Conservation (phyloP, 768 basidiomycete genomes). For the Xanthoconium stramineum region DNA sequence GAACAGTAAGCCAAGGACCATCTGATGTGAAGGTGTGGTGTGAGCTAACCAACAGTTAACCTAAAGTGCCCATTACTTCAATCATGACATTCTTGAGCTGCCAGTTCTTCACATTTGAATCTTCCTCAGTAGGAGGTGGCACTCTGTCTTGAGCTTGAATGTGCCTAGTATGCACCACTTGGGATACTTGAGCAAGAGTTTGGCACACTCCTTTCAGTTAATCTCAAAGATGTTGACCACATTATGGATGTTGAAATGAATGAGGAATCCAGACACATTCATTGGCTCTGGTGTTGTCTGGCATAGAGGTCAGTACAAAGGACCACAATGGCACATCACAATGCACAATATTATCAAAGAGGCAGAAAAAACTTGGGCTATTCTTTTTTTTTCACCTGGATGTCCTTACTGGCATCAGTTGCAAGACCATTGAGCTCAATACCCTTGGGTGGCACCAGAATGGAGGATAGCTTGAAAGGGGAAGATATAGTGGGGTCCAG, state of each 20-base stretch:
- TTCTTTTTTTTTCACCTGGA: conserved; percentile 75
- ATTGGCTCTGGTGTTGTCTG: conserved; percentile 77
- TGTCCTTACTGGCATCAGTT: conserved; percentile 66
- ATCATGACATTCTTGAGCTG: conserved; percentile 86
- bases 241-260: conserved; percentile 73
- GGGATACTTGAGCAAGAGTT: conserved; percentile 79
- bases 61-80: conserved; percentile 50
- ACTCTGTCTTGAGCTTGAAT: conserved; percentile 76
- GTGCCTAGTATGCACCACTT: conserved; percentile 81
- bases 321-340: neutral
- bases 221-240: conserved; percentile 88
- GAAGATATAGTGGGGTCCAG: conserved; percentile 37
- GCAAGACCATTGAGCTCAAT: conserved; percentile 75
- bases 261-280: conserved; percentile 73
- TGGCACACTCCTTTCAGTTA: conserved; percentile 93
- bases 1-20: conserved; percentile 69
- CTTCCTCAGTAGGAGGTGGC: conserved; percentile 44
- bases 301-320: neutral
- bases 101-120: conserved; percentile 65
- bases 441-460: conserved; percentile 85
- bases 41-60: neutral
- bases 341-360: conserved; percentile 61
- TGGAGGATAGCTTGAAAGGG: conserved; percentile 68
- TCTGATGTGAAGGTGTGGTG: conserved; percentile 37
- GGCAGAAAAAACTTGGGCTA: conserved; percentile 70